phyloP scores from a whole-genome alignment of 2,329 filamentous ascomycete genomes.

The Chalaropsis ovoidea region DNA sequence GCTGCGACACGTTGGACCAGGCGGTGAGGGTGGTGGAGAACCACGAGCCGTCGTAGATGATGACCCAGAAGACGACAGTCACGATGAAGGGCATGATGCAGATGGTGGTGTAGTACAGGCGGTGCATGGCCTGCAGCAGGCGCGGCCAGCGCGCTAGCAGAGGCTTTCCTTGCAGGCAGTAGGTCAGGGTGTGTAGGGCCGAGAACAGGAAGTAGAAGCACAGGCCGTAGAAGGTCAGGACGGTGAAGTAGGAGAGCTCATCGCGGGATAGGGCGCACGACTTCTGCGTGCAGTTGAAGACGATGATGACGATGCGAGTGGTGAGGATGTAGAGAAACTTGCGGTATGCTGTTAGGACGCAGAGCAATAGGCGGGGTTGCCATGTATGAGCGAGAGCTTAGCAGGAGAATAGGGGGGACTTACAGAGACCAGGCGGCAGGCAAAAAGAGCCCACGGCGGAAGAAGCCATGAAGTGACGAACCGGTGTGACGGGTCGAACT shows the following conservation, averaged over 20 bases:
- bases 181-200: slow-evolving; percentile 58
- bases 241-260: slow-evolving; percentile 73
- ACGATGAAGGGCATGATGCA: slow-evolving; percentile 58
- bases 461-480: slow-evolving; percentile 76
- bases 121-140: slow-evolving; percentile 54
- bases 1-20: slow-evolving; percentile 62
- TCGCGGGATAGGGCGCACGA: slow-evolving; percentile 40
- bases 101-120: slow-evolving; percentile 53
- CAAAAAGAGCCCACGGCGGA: slow-evolving; percentile 52
- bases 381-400: background rate
- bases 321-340: slow-evolving; percentile 58
- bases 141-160: slow-evolving; percentile 52
- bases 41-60: slow-evolving; percentile 47
- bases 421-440: slow-evolving; percentile 46
- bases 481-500: slow-evolving; percentile 50
- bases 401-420: slow-evolving; percentile 29
- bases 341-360: background rate
- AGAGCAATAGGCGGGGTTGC: no score
- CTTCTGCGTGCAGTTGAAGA: slow-evolving; percentile 46
- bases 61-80: slow-evolving; percentile 59
- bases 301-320: slow-evolving; percentile 59
- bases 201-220: slow-evolving; percentile 66
- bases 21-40: slow-evolving; percentile 42
- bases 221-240: slow-evolving; percentile 71
- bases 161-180: slow-evolving; percentile 45